Conservation (phyloP, 1,139 yeast species). For the Taphrina pruni region DNA sequence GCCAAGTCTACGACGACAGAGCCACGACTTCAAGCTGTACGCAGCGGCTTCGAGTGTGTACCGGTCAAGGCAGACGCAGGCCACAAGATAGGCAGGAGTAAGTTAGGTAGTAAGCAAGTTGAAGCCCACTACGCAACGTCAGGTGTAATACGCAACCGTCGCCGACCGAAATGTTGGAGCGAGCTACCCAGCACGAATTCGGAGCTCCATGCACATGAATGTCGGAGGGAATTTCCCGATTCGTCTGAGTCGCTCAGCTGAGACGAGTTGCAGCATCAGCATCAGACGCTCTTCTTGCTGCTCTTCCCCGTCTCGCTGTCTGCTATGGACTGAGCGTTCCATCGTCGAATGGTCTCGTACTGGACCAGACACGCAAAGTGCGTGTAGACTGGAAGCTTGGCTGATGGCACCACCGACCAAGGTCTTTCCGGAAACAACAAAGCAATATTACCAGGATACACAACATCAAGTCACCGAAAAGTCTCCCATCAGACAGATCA, state of each 20-base stretch:
- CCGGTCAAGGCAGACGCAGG: background rate
- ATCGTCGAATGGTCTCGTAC: too few species aligned
- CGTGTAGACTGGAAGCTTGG: too few species aligned
- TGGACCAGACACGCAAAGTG: too few species aligned
- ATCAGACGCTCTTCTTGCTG: too few species aligned
- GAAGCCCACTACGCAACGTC: conserved; percentile 1
- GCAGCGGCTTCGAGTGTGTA: too few species aligned
- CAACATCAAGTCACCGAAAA: conserved; percentile 24
- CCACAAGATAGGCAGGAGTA: background rate
- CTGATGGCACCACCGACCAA: conserved; percentile 37
- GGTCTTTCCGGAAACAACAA: conserved; percentile 39
- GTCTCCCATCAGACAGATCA: conserved; percentile 33
- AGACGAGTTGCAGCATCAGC: too few species aligned
- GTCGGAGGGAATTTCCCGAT: background rate
- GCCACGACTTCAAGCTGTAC: too few species aligned
- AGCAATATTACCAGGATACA: conserved; percentile 32
- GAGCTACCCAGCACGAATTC: background rate
- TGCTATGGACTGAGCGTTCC: too few species aligned
- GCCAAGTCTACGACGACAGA: too few species aligned
- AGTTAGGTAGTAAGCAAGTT: background rate
- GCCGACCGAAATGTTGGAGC: background rate
- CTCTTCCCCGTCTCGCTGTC: too few species aligned
- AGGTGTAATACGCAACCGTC: too few species aligned
- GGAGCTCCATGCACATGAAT: background rate
- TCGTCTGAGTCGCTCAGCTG: background rate